Percentiles rank a stretch among this genome's conserved stretches.
Conservation (phyloP, 2,329 filamentous ascomycete genomes). For the Ophiocordyceps sinensis region DNA sequence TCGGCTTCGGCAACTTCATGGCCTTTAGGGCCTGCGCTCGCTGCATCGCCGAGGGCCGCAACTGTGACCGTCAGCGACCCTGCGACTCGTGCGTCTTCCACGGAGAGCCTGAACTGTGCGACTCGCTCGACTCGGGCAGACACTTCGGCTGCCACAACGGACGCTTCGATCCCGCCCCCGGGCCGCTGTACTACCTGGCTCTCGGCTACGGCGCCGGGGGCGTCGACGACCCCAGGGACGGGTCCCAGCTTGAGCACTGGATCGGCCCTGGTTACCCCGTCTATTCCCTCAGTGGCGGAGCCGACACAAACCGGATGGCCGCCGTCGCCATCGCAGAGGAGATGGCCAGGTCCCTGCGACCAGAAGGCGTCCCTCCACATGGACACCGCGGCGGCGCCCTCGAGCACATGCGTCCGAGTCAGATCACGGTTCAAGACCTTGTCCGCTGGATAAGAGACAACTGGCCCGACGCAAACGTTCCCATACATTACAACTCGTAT, state of each 20-base stretch:
- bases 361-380: background rate
- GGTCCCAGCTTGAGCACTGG: constrained; percentile 11
- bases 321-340: constrained; percentile 1
- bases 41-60: constrained; percentile 8
- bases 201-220: constrained; percentile 15
- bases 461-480: background rate
- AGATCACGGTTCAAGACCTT: constrained; percentile 1
- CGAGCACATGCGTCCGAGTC: background rate
- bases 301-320: constrained; percentile 2
- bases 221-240: constrained; percentile 12
- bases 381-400: constrained; percentile 1
- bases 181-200: constrained; percentile 20
- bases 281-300: constrained; percentile 4
- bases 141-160: constrained; percentile 7
- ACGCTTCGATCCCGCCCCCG: constrained; percentile 5
- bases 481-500: background rate
- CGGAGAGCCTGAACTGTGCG: constrained; percentile 3
- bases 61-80: constrained; percentile 22
- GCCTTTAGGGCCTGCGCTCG: constrained; percentile 11
- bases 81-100: constrained; percentile 18
- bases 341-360: background rate
- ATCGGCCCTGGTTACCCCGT: constrained; percentile 8
- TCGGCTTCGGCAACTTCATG: constrained; percentile 16
- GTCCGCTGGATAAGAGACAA: background rate
- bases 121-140: constrained; percentile 2